phyloP scores from a whole-genome alignment of 805 yeast genomes.

The Spathaspora passalidarum region DNA sequence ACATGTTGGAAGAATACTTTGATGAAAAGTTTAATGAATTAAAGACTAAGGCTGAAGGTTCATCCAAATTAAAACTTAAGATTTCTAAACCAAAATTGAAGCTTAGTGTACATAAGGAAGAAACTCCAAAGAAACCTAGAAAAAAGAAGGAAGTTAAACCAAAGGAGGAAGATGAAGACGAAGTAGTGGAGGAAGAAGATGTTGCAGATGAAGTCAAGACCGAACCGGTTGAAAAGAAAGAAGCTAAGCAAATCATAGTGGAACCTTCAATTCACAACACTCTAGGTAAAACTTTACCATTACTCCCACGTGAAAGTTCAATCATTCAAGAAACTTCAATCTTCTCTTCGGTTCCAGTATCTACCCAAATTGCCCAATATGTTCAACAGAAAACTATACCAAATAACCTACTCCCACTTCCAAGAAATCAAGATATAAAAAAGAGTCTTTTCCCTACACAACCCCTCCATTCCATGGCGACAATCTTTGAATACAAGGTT shows the following conservation, averaged over 20 bases:
- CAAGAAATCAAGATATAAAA: constrained; percentile 24
- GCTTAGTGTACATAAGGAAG: constrained; percentile 19
- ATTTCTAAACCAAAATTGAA: constrained; percentile 22
- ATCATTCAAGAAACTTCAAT: constrained; percentile 37
- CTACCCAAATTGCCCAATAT: constrained; percentile 12
- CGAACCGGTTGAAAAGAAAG: constrained; percentile 5
- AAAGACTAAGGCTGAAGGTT: constrained; percentile 15
- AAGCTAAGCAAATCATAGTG: not conserved
- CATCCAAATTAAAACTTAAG: constrained; percentile 25
- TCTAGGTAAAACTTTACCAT: constrained; percentile 28
- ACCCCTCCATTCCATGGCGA: constrained; percentile 19
- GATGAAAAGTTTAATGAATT: constrained; percentile 35
- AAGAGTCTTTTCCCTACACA: constrained; percentile 33
- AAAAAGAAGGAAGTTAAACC: constrained; percentile 18
- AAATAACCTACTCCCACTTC: constrained; percentile 11
- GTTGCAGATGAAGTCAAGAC: constrained; percentile 8
- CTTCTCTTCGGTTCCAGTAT: constrained; percentile 24
- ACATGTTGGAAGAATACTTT: constrained; percentile 53
- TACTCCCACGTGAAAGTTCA: constrained; percentile 26
- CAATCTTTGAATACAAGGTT: constrained; percentile 37
- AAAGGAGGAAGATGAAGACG: constrained; percentile 11
- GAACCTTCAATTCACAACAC: constrained; percentile 13
- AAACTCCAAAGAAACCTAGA: constrained; percentile 15
- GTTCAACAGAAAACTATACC: constrained; percentile 11
- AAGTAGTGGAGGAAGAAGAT: constrained; percentile 13